Conservation (phyloP, 1,139 yeast species). For the Lodderomyces pseudojiufengensis region DNA sequence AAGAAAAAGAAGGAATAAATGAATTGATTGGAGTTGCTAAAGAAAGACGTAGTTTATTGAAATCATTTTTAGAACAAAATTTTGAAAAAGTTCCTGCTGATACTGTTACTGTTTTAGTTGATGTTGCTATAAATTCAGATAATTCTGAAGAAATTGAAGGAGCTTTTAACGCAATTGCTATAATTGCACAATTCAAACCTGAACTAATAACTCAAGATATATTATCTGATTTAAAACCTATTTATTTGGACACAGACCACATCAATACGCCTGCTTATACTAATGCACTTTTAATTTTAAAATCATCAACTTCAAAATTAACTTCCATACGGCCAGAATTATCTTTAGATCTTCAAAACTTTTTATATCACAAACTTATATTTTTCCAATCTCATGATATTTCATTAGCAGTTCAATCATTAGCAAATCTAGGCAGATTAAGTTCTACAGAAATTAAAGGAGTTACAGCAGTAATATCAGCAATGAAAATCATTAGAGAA, state of each 20-base stretch:
- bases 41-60: neutral
- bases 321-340: constrained; percentile 50
- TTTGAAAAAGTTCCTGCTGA: too few species aligned
- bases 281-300: constrained; percentile 52
- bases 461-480: constrained; percentile 59
- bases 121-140: constrained; percentile 23
- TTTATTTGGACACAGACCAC: constrained; percentile 44
- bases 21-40: neutral
- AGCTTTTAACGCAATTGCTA: constrained; percentile 47
- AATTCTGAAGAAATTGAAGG: constrained; percentile 24
- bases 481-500: constrained; percentile 47
- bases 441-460: constrained; percentile 46
- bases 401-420: constrained; percentile 65
- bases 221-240: constrained; percentile 58
- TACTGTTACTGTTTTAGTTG: constrained; percentile 1
- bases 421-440: constrained; percentile 52
- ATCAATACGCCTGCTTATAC: constrained; percentile 33
- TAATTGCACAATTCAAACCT: constrained; percentile 49
- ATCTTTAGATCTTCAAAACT: constrained; percentile 45
- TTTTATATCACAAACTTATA: constrained; percentile 53
- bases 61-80: neutral
- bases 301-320: constrained; percentile 42
- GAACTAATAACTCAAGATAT: constrained; percentile 60
- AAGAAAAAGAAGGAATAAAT: constrained; percentile 12
- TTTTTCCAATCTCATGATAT: constrained; percentile 56